Evolutionary conservation across 768 basidiomycete genomes (phyloP).

Genomic region (Pleurotus pulmonarius): DNA sequence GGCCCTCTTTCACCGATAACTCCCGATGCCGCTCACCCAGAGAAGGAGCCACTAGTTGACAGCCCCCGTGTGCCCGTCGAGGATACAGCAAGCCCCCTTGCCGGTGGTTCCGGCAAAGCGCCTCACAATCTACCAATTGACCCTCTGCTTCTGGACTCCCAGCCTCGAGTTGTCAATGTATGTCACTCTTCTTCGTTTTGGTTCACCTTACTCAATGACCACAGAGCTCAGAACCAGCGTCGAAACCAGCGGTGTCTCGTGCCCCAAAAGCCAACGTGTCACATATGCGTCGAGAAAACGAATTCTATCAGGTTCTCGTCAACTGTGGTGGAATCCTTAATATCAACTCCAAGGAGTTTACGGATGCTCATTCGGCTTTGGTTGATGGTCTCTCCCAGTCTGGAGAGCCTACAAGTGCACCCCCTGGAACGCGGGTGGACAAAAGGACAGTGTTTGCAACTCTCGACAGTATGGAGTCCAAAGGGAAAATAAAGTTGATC

Average conservation of each 20-base stretch:
- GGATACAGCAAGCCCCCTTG: neutral
- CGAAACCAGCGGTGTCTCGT: neutral
- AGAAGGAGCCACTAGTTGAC: neutral
- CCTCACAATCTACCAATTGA: neutral
- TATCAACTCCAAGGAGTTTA: constrained; percentile 64
- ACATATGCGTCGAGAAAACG: constrained; percentile 76
- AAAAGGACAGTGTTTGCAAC: constrained; percentile 66
- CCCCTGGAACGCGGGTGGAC: constrained; percentile 65
- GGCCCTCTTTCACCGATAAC: neutral
- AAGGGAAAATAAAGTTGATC: constrained; percentile 66
- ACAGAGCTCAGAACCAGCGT: no score
- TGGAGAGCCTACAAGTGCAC: constrained; percentile 69
- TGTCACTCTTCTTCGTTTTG: no score
- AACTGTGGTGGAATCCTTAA: constrained; percentile 65
- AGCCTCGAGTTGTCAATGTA: no score
- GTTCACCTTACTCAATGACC: no score
- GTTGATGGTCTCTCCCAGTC: constrained; percentile 51
- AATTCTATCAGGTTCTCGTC: constrained; percentile 65
- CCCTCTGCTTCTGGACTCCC: neutral
- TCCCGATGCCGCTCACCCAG: neutral
- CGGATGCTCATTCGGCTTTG: constrained; percentile 62
- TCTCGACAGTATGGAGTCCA: constrained; percentile 57
- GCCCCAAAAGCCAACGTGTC: constrained; percentile 61
- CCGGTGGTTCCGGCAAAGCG: neutral
- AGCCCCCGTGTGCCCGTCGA: neutral